phyloP scores from a whole-genome alignment of 2,329 filamentous ascomycete species.

The Ophiostoma ips region DNA sequence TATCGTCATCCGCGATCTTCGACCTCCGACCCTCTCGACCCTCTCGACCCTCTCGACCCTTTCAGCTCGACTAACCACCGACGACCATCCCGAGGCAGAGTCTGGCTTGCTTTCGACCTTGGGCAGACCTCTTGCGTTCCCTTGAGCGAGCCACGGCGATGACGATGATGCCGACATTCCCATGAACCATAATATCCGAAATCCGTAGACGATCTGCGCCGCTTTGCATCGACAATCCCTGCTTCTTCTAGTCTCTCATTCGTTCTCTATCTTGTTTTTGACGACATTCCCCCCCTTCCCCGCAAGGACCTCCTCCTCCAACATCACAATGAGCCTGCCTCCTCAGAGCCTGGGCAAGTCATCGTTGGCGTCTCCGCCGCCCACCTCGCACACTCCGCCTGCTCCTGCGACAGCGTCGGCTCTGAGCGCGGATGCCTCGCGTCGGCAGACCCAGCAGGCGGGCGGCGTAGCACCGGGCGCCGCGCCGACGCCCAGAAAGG shows the following conservation, averaged over 20 bases:
- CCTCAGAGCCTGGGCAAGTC: conserved; percentile 35
- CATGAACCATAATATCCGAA: background rate
- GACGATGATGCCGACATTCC: background rate
- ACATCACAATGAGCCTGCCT: conserved; percentile 20
- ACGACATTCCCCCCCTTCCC: background rate
- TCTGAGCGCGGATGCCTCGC: conserved; percentile 24
- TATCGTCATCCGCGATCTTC: background rate
- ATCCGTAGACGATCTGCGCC: background rate
- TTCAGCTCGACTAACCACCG: no score
- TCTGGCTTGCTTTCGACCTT: background rate
- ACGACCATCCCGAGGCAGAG: background rate
- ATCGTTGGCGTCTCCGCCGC: conserved; percentile 26
- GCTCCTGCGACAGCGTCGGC: conserved; percentile 33
- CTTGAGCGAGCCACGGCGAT: background rate
- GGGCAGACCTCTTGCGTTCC: no score
- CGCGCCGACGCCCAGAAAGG: conserved; percentile 50
- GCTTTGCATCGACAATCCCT: background rate
- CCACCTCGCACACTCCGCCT: conserved; percentile 27
- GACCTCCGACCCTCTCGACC: background rate
- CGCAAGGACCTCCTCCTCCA: background rate
- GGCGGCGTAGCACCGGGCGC: conserved; percentile 16
- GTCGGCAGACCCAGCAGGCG: conserved; percentile 19
- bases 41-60: no score
- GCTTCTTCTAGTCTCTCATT: background rate
- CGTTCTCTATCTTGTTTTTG: background rate